A percentile compares a stretch with the other conserved stretches of the same genome.
Evolutionary conservation across 768 basidiomycete species (phyloP).

Genomic region (Termitomyces sp.): DNA sequence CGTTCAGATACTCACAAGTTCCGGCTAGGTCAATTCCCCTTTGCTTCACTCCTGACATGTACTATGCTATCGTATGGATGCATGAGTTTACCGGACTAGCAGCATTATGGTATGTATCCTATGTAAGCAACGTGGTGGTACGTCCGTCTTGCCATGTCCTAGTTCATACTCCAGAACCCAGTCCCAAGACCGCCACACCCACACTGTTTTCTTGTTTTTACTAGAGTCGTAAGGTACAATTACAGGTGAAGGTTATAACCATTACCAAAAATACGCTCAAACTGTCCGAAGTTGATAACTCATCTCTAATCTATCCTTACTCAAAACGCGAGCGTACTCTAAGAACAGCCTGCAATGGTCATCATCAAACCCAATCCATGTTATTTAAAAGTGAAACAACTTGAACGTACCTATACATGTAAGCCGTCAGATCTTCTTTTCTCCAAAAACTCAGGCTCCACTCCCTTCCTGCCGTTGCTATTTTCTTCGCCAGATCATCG

Average conservation of each 20-base stretch:
- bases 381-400: not conserved
- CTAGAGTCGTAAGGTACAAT: not conserved
- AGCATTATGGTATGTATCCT: not conserved
- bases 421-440: slow-evolving; percentile 52
- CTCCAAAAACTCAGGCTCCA: slow-evolving; percentile 61
- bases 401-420: slow-evolving; percentile 44
- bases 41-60: not conserved
- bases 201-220: not conserved
- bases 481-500: slow-evolving; percentile 50
- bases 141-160: not conserved
- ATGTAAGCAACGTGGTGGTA: too few relatives aligned
- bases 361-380: not conserved
- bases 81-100: not conserved
- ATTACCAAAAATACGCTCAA: not conserved
- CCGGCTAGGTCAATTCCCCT: not conserved
- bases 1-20: not conserved
- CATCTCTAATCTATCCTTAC: slow-evolving; percentile 39
- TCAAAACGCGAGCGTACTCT: slow-evolving; percentile 51
- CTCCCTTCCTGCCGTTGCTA: slow-evolving; percentile 48
- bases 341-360: slow-evolving; percentile 35
- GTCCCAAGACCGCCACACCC: not conserved
- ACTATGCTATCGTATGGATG: not conserved
- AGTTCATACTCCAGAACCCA: not conserved
- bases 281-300: slow-evolving; percentile 13
- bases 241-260: not conserved